phyloP scores from a whole-genome alignment of 2,329 filamentous ascomycete genomes.

The Epichloe amarillans region DNA sequence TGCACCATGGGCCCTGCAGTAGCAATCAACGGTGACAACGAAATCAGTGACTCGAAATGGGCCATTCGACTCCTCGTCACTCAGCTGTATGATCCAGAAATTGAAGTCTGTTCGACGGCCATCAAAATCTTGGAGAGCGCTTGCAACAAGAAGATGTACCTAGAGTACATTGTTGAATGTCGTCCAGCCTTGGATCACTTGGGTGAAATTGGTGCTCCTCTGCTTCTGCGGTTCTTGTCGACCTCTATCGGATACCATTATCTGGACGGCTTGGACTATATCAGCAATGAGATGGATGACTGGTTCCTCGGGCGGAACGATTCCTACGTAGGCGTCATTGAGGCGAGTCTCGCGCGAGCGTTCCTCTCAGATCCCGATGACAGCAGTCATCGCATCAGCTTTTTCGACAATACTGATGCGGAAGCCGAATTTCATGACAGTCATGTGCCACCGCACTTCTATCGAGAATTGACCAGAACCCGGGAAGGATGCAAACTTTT shows the following conservation, averaged over 20 bases:
- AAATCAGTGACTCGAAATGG: conserved; percentile 69
- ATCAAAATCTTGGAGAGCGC: conserved; percentile 97
- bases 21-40: conserved; percentile 24
- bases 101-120: conserved; percentile 90
- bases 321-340: conserved; percentile 85
- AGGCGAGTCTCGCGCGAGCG: conserved; percentile 83
- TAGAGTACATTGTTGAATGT: conserved; percentile 96
- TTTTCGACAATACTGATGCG: conserved; percentile 43
- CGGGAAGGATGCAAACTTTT: conserved; percentile 83
- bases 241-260: conserved; percentile 98
- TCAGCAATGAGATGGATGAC: conserved; percentile 99
- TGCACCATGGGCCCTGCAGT: conserved; percentile 50
- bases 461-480: conserved; percentile 85
- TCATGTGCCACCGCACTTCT: conserved; percentile 91
- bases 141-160: conserved; percentile 78
- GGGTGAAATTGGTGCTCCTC: conserved; percentile 87
- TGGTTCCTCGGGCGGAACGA: conserved; percentile 98
- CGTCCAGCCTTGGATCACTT: conserved; percentile 87
- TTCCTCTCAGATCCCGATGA: conserved; percentile 56
- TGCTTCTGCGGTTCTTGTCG: conserved; percentile 83
- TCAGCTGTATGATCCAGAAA: conserved; percentile 91
- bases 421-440: conserved; percentile 46
- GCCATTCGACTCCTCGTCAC: conserved; percentile 95
- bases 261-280: conserved; percentile 91
- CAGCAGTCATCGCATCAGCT: conserved; percentile 41